phyloP scores from a whole-genome alignment of 2,329 filamentous ascomycete genomes.

The Sporothrix protearum region DNA sequence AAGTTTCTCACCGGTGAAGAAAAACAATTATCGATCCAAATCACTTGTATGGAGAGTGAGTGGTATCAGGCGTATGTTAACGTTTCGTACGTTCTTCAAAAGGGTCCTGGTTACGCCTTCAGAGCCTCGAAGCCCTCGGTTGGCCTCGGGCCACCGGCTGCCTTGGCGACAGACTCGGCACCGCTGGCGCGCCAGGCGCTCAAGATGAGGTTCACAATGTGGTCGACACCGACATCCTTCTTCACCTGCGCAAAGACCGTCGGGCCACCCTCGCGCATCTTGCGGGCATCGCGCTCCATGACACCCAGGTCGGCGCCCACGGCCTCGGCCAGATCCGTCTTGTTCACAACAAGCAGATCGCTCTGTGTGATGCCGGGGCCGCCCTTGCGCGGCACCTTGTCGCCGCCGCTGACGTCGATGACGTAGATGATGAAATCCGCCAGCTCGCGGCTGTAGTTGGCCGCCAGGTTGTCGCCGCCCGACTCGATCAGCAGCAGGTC shows the following conservation, averaged over 20 bases:
- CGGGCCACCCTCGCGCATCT: slow-evolving; percentile 92
- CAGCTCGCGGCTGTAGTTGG: slow-evolving; percentile 92
- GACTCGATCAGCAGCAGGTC: slow-evolving; percentile 92
- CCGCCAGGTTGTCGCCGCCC: slow-evolving; percentile 92
- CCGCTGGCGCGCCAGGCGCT: slow-evolving; percentile 92
- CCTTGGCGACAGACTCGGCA: slow-evolving; percentile 59
- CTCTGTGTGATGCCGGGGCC: slow-evolving; percentile 96
- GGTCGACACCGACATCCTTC: slow-evolving; percentile 75
- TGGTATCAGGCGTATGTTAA: neutral
- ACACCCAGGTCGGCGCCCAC: slow-evolving; percentile 86
- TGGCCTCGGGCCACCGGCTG: slow-evolving; percentile 54
- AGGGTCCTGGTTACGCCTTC: slow-evolving; percentile 12
- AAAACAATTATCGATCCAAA: neutral
- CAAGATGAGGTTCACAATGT: slow-evolving; percentile 82
- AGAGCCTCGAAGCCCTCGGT: slow-evolving; percentile 55
- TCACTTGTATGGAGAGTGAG: neutral
- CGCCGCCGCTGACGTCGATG: slow-evolving; percentile 92
- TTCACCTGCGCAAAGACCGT: slow-evolving; percentile 98
- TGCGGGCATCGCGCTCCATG: slow-evolving; percentile 91
- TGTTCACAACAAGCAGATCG: slow-evolving; percentile 91
- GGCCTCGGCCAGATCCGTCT: slow-evolving; percentile 88
- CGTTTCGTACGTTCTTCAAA: neutral
- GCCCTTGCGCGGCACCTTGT: slow-evolving; percentile 95
- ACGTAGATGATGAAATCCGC: slow-evolving; percentile 99
- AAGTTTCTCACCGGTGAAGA: neutral